These are phyloP conservation scores for Pestalotiopsis sp. DNA, from an alignment of 2,329 filamentous ascomycete species.

Conservation along the genomic window DNA sequence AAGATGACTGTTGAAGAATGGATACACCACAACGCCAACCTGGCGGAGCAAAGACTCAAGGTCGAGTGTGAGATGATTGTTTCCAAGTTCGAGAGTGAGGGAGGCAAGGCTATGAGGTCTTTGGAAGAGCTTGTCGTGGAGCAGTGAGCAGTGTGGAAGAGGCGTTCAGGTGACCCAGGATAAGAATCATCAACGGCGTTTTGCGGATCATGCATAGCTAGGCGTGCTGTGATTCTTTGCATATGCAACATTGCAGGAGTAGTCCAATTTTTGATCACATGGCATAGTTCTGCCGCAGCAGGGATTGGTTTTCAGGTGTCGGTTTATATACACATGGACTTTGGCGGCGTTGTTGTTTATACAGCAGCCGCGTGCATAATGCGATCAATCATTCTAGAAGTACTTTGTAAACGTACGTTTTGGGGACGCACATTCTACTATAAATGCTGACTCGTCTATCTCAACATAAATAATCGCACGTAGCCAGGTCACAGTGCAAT, in stretches of 20 bases:
- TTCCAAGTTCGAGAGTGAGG: constrained; percentile 80
- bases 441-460: no score
- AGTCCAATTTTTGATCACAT: not conserved
- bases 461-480: no score
- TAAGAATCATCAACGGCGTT: not conserved
- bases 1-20: constrained; percentile 93
- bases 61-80: constrained; percentile 84
- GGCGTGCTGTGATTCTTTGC: not conserved
- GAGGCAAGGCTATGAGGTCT: constrained; percentile 72
- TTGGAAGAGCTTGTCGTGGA: constrained; percentile 72
- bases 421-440: no score
- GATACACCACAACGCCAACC: constrained; percentile 78
- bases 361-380: not conserved
- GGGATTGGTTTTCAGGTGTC: not conserved
- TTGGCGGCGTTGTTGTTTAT: not conserved
- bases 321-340: not conserved
- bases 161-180: not conserved
- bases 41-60: constrained; percentile 78
- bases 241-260: not conserved
- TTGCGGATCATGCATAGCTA: not conserved
- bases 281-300: not conserved
- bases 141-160: constrained; percentile 19
- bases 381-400: no score
- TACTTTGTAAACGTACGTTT: no score
- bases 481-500: not conserved